A percentile compares a stretch with the other conserved stretches of the same genome.
phyloP scores from a whole-genome alignment of 176 grass and related monocot species.

The Alloteropsis semialata region DNA sequence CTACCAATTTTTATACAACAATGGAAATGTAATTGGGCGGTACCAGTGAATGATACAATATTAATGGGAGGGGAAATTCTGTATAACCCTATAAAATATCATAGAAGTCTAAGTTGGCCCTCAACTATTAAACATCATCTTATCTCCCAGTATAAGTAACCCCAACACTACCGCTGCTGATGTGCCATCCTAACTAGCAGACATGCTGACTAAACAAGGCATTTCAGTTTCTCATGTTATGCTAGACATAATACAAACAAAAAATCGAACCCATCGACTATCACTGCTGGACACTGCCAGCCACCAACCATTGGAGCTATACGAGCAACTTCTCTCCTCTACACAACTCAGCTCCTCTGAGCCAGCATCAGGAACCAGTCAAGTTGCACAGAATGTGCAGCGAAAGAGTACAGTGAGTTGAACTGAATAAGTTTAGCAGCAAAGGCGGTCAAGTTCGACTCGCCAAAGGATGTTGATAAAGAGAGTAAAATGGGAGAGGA shows the following conservation, averaged over 20 bases:
- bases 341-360: not conserved
- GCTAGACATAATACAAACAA: not conserved
- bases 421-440: not conserved
- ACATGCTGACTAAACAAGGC: not conserved
- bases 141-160: not conserved
- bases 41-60: not conserved
- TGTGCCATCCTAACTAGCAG: not conserved
- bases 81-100: not conserved
- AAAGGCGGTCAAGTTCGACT: not conserved
- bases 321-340: not conserved
- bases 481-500: not conserved
- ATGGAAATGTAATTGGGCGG: not conserved
- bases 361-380: not conserved
- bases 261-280: not conserved
- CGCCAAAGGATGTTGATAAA: not conserved
- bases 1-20: not conserved
- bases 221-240: not conserved
- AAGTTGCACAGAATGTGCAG: not conserved
- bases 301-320: not conserved
- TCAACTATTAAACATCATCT: not conserved
- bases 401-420: not conserved
- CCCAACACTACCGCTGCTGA: not conserved
- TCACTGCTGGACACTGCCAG: not conserved
- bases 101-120: not conserved
- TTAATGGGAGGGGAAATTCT: not conserved